phyloP scores from a whole-genome alignment of 371 early-diverging fungal genomes.

The Mortierella sp. region DNA sequence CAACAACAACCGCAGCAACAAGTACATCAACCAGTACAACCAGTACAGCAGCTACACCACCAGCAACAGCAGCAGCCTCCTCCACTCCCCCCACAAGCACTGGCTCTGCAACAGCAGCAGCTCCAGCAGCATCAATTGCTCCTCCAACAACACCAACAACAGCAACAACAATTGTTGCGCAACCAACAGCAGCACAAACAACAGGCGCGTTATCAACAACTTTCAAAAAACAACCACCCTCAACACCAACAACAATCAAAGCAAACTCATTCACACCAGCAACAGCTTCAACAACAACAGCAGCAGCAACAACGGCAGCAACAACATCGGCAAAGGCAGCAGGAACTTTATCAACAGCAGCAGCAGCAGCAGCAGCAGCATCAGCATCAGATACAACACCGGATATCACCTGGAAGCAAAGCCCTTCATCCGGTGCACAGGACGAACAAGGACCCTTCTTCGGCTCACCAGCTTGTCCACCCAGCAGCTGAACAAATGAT shows the following conservation, averaged over 20 bases:
- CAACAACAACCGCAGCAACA: conserved; percentile 9
- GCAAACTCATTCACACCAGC: not conserved
- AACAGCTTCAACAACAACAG: conserved; percentile 2
- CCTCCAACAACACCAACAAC: conserved; percentile 10
- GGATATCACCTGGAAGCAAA: conserved; percentile 8
- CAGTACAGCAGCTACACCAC: conserved; percentile 12
- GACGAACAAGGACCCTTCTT: not conserved
- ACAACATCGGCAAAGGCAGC: not conserved
- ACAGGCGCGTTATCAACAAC: not conserved
- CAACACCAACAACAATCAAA: conserved; percentile 2
- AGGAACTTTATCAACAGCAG: not conserved
- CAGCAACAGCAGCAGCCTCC: conserved; percentile 5
- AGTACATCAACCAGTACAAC: conserved; percentile 8
- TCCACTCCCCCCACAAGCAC: conserved; percentile 10
- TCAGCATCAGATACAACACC: conserved; percentile 7
- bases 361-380: not conserved
- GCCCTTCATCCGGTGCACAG: not conserved
- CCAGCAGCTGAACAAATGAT: conserved; percentile 3
- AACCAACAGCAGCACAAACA: conserved; percentile 19
- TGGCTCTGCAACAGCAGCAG: conserved; percentile 9
- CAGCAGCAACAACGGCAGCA: not conserved
- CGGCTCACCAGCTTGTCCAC: conserved; percentile 8
- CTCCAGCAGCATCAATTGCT: conserved; percentile 10
- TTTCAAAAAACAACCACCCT: not conserved
- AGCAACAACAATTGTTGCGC: conserved; percentile 15